These are phyloP conservation scores for Starmera amethionina DNA, from an alignment of 805 yeast genomes.

Conservation along the genomic window DNA sequence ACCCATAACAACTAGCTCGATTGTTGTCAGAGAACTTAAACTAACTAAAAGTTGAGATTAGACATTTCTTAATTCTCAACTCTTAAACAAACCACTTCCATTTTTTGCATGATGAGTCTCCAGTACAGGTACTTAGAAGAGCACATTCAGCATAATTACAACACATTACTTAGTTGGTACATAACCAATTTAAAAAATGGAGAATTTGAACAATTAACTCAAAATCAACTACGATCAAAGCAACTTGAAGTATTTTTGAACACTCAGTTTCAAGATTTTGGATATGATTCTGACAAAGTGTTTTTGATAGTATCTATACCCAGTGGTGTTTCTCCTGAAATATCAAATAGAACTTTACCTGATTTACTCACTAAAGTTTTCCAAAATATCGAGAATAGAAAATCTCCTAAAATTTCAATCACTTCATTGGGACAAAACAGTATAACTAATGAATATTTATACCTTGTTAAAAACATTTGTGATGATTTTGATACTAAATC, in stretches of 20 bases:
- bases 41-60: too few species aligned
- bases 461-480: constrained; percentile 18
- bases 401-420: constrained; percentile 15
- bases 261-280: background rate
- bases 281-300: background rate
- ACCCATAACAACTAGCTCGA: too few species aligned
- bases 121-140: constrained; percentile 12
- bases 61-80: too few species aligned
- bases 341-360: background rate
- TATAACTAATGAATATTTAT: constrained; percentile 23
- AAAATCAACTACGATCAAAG: constrained; percentile 17
- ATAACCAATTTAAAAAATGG: constrained; percentile 24
- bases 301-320: background rate
- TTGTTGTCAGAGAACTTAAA: too few species aligned
- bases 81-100: too few species aligned
- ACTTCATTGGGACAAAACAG: constrained; percentile 2
- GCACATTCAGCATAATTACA: constrained; percentile 21
- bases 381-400: constrained; percentile 20
- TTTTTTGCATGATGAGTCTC: too few species aligned
- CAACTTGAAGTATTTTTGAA: constrained; percentile 20
- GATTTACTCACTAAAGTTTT: background rate
- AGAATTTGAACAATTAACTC: constrained; percentile 23
- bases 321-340: background rate
- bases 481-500: constrained; percentile 20
- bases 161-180: constrained; percentile 29